These are phyloP conservation scores for Flaveria sonorensis DNA, from an alignment of 129 eudicot genomes.

Conservation along the genomic window DNA sequence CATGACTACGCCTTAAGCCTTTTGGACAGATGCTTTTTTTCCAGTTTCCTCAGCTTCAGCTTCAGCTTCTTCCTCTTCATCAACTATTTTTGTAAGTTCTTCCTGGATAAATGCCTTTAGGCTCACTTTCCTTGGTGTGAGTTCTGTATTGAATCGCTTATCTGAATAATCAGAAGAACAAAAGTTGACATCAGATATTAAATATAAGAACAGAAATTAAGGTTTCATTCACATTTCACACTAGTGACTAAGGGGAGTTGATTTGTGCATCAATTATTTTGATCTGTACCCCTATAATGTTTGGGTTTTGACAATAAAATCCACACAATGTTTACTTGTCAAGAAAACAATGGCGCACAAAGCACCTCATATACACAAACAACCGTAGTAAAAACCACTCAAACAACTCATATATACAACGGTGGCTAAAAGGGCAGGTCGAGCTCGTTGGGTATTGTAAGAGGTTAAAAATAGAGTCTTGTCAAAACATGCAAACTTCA, in stretches of 20 bases:
- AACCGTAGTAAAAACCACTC: no score
- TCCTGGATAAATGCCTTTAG: slow-evolving; percentile 79
- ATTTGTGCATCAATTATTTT: background rate
- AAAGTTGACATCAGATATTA: slow-evolving; percentile 2
- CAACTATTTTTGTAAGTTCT: slow-evolving; percentile 79
- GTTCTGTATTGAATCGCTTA: slow-evolving; percentile 57
- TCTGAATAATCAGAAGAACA: slow-evolving; percentile 41
- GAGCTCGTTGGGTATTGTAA: background rate
- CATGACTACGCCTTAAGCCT: slow-evolving; percentile 20
- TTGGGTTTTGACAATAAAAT: background rate
- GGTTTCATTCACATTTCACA: background rate
- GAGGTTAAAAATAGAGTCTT: background rate
- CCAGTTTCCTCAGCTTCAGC: slow-evolving; percentile 44
- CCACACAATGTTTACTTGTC: background rate
- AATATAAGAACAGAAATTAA: slow-evolving; percentile 6
- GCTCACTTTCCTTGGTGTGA: slow-evolving; percentile 58
- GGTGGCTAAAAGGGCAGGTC: background rate
- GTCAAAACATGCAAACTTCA: background rate
- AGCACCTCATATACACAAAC: background rate
- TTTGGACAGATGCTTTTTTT: slow-evolving; percentile 36
- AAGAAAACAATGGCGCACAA: background rate
- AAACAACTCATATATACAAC: background rate
- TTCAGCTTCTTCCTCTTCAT: slow-evolving; percentile 57
- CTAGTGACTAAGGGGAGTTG: background rate
- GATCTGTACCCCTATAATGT: background rate